Evolutionary conservation across 345 rosid species (phyloP).

Genomic region (Reutealis trisperma): DNA sequence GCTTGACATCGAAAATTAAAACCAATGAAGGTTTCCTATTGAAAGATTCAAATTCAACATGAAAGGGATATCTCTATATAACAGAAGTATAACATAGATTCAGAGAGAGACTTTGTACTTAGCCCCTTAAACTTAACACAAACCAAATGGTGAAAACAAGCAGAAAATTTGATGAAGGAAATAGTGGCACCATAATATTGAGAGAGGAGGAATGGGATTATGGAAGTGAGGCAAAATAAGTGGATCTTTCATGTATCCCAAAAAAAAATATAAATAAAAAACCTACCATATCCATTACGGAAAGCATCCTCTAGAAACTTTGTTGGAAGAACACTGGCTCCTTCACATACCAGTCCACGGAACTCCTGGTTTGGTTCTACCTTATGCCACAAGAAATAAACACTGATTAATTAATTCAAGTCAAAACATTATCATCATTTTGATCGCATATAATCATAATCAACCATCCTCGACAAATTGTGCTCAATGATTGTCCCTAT

Average conservation of each 20-base stretch:
- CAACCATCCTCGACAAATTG: too few relatives aligned
- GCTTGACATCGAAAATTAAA: slow-evolving; percentile 64
- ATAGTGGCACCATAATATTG: neutral
- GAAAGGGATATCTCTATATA: neutral
- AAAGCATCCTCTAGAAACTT: slow-evolving; percentile 82
- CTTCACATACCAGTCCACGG: slow-evolving; percentile 85
- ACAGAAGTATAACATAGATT: neutral
- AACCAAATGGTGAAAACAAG: neutral
- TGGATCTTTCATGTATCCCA: neutral
- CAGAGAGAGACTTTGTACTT: neutral
- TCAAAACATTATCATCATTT: neutral
- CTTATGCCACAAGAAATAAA: slow-evolving; percentile 66
- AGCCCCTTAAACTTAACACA: neutral
- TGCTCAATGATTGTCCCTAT: too few relatives aligned
- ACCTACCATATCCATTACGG: slow-evolving; percentile 69
- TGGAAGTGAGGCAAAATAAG: neutral
- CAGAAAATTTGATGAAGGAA: too few relatives aligned
- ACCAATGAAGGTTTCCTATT: slow-evolving; percentile 38
- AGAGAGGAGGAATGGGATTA: neutral
- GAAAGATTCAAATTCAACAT: slow-evolving; percentile 16
- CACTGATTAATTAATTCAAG: slow-evolving; percentile 12
- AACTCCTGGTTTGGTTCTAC: slow-evolving; percentile 98
- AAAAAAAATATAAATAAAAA: neutral
- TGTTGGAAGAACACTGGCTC: slow-evolving; percentile 92
- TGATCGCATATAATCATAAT: too few relatives aligned